phyloP scores from a whole-genome alignment of 345 rosid genomes.

The Eutrema yunnanense region DNA sequence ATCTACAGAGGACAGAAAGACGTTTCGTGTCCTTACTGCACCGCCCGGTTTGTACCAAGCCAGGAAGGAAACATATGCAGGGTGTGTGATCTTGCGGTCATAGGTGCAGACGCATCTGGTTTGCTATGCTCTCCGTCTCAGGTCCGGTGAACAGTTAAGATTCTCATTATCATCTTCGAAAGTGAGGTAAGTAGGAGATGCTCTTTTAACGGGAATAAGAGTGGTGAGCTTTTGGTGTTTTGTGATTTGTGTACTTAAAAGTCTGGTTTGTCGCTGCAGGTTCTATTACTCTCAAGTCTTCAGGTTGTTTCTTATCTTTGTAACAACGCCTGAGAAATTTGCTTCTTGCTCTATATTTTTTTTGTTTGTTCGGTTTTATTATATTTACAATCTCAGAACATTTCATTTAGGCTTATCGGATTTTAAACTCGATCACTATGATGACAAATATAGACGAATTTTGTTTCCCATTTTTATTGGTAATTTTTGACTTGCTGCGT shows the following conservation, averaged over 20 bases:
- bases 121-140: constrained; percentile 76
- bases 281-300: background rate
- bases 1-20: constrained; percentile 86
- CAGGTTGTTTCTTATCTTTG: no score
- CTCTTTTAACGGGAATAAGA: background rate
- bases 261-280: background rate
- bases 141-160: constrained; percentile 35
- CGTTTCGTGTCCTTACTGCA: constrained; percentile 73
- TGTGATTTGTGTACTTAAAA: background rate
- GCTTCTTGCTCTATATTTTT: background rate
- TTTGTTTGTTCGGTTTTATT: no score
- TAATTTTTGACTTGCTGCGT: no score
- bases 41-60: constrained; percentile 56
- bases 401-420: no score
- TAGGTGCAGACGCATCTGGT: constrained; percentile 89
- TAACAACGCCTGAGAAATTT: background rate
- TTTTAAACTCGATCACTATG: background rate
- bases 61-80: constrained; percentile 67
- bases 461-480: background rate
- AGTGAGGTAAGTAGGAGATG: no score
- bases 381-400: background rate
- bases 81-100: constrained; percentile 65
- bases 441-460: background rate
- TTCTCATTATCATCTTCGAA: background rate
- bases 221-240: background rate